Evolutionary conservation across 129 eudicot species (phyloP), one percentile per base, ranked within the genome.

Genomic region (Glebionis coronaria): DNA sequence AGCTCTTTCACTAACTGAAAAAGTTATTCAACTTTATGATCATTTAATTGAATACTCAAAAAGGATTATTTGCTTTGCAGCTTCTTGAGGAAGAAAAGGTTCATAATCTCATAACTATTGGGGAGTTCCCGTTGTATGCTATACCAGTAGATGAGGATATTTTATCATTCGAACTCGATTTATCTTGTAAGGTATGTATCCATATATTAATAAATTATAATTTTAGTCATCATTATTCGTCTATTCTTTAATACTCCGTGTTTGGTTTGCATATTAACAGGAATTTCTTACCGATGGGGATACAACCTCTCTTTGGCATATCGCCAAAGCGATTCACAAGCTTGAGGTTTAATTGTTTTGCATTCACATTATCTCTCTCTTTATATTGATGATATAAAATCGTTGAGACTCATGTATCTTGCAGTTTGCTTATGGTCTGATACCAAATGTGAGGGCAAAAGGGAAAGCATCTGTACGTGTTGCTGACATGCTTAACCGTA

Each of bases 381-480:
- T 14, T 68, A 28, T 52, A 65, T 50, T 38, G 59, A 57, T 31
- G 16, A 61, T 35, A 18, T 45, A 68, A 15, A 25, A 25, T 44
- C 68, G 11, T 61, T 70, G 27, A 65, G 60, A 11, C 56, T 49
- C 28, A 73, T 44, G n/a, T 65, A 49, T 61, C 25, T 68, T 87
- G 80, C 69, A 94, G 99, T 94, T 82, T 62, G 83, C 97, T 27
- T 84, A 73, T 70, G 99, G 99, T 53, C 61, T 89, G 74, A 94
- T 94, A 67, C 97, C 97, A 71, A 89, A 94, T 84, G 88, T 94
- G 44, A 89, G 99, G 81, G 99, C 99, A 58, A 94, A 94, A 81
- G 99, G 99, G 52, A 94, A 87, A 76, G 85, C 91, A 72, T 85
- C 99, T 65, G 85, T 83, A 50, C 93, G 88, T 47, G 90, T 94